phyloP scores from a whole-genome alignment of 495 filamentous ascomycete species.

The Poronia punctata region DNA sequence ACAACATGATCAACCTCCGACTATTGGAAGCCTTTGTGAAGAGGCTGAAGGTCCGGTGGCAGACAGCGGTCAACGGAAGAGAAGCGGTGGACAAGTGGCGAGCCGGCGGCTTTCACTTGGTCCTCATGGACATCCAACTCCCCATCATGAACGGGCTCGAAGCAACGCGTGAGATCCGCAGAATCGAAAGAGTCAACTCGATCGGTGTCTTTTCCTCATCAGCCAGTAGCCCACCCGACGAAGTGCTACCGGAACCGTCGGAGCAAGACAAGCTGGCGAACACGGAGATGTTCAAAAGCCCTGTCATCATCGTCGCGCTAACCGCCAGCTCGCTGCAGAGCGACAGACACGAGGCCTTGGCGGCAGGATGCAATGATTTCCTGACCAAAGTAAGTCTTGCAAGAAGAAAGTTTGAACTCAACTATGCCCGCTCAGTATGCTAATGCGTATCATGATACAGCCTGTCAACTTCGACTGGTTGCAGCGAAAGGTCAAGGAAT shows the following conservation, averaged over 20 bases:
- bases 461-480: slow-evolving; percentile 98
- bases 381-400: slow-evolving; percentile 80
- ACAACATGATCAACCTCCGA: slow-evolving; percentile 94
- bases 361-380: slow-evolving; percentile 97
- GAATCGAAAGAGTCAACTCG: slow-evolving; percentile 79
- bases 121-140: slow-evolving; percentile 97
- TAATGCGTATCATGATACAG: slow-evolving; percentile 37
- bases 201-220: slow-evolving; percentile 73
- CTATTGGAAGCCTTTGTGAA: slow-evolving; percentile 95
- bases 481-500: slow-evolving; percentile 95
- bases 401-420: no score
- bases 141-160: slow-evolving; percentile 96
- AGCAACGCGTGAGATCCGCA: slow-evolving; percentile 91
- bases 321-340: slow-evolving; percentile 90
- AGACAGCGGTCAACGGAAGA: slow-evolving; percentile 87
- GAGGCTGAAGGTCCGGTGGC: slow-evolving; percentile 93
- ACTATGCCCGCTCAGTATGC: slow-evolving; percentile 1
- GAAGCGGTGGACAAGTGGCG: slow-evolving; percentile 93
- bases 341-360: slow-evolving; percentile 89
- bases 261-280: slow-evolving; percentile 66
- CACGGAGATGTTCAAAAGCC: slow-evolving; percentile 78
- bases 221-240: slow-evolving; percentile 35
- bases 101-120: slow-evolving; percentile 89
- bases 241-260: slow-evolving; percentile 25
- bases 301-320: slow-evolving; percentile 95